phyloP scores from a whole-genome alignment of 2,329 filamentous ascomycete species.

The Elsinoe necatrix region DNA sequence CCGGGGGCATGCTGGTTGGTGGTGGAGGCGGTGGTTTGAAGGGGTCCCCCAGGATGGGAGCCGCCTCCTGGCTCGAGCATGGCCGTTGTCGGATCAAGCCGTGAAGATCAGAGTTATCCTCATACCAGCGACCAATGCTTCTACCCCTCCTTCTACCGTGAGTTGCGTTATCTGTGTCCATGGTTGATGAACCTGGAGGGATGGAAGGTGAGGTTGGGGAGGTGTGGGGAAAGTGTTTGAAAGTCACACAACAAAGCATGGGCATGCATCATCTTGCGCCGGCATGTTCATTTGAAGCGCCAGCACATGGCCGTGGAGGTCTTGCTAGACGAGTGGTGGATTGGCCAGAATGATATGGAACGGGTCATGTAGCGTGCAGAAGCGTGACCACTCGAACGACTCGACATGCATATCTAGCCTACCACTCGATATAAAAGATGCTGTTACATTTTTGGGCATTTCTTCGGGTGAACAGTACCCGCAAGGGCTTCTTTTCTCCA shows the following conservation, averaged over 20 bases:
- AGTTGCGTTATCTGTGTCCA: neutral
- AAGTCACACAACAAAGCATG: neutral
- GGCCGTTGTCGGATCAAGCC: neutral
- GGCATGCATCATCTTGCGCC: slow-evolving; percentile 7
- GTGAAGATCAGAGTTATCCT: slow-evolving; percentile 5
- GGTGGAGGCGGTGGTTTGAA: neutral
- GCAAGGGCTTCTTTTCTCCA: neutral
- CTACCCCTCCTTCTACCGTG: slow-evolving; percentile 6
- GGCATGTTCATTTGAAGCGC: slow-evolving; percentile 8
- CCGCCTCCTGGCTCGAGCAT: slow-evolving; percentile 7
- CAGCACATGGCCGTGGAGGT: neutral
- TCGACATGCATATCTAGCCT: slow-evolving; percentile 9
- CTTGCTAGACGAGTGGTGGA: neutral
- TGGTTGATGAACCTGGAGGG: neutral
- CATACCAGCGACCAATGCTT: neutral
- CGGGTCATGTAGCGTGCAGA: slow-evolving; percentile 8
- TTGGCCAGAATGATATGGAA: neutral
- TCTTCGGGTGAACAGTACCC: neutral
- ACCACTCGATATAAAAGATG: neutral
- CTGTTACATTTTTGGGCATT: neutral
- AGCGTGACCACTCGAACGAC: slow-evolving; percentile 12
- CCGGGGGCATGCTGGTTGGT: neutral
- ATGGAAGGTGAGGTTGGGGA: neutral
- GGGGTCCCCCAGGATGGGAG: neutral
- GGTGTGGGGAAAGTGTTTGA: slow-evolving; percentile 9